These are phyloP conservation scores for Acacia melanoxylon DNA, from an alignment of 306 rosid species.

Conservation along the genomic window DNA sequence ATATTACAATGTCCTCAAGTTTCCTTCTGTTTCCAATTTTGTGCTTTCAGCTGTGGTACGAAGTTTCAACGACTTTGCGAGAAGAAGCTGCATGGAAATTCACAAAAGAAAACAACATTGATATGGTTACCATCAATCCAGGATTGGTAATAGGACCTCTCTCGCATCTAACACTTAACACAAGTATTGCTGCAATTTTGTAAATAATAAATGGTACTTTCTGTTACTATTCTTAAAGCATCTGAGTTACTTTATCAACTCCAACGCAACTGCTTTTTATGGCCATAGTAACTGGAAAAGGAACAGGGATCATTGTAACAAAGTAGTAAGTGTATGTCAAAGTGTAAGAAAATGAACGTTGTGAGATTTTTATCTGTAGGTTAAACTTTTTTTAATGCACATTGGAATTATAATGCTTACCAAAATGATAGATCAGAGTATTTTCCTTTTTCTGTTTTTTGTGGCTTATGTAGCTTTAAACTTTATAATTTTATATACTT, in stretches of 20 bases:
- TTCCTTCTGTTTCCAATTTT: not conserved
- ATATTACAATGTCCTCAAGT: not conserved
- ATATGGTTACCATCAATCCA: slow-evolving; percentile 66
- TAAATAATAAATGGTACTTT: slow-evolving; percentile 59
- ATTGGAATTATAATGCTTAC: not conserved
- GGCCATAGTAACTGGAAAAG: not conserved
- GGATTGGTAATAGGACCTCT: slow-evolving; percentile 69
- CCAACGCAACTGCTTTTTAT: not conserved
- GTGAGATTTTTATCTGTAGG: not conserved
- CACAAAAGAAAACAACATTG: slow-evolving; percentile 56
- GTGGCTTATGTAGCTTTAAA: not conserved
- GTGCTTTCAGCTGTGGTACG: slow-evolving; percentile 54
- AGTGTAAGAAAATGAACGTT: too few species aligned
- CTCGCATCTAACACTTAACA: slow-evolving; percentile 66
- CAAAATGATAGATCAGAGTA: not conserved
- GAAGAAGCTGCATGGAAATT: slow-evolving; percentile 76
- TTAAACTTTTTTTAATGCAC: not conserved
- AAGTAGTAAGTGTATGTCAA: not conserved
- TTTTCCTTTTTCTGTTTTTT: not conserved
- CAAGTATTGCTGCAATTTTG: slow-evolving; percentile 49
- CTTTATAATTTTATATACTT: not conserved
- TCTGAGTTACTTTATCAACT: not conserved
- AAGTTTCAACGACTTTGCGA: slow-evolving; percentile 64
- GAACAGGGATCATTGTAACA: not conserved
- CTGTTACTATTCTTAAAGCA: not conserved